A percentile compares a stretch with the other conserved stretches of the same genome.
These are phyloP conservation scores for Lyophyllum decastes DNA, from an alignment of 768 basidiomycete species.

Conservation along the genomic window DNA sequence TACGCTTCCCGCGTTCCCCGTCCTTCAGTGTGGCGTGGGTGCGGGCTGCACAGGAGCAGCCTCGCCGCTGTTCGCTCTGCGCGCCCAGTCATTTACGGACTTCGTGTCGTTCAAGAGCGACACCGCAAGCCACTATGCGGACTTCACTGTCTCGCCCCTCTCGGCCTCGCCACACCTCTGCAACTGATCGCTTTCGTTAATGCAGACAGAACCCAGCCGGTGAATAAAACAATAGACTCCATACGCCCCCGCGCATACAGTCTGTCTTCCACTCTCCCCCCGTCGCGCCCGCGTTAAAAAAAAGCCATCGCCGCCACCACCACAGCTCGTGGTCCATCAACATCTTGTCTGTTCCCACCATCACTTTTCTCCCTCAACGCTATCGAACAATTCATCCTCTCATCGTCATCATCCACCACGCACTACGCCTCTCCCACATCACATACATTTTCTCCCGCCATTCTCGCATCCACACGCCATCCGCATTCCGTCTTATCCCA, in stretches of 20 bases:
- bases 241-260: not conserved
- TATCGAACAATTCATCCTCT: conserved; percentile 3
- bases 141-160: conserved; percentile 34
- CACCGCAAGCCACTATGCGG: conserved; percentile 19
- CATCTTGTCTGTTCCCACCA: not conserved
- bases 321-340: not conserved
- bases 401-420: conserved; percentile 14
- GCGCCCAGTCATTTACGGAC: conserved; percentile 13
- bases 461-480: conserved; percentile 22
- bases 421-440: conserved; percentile 13
- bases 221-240: conserved; percentile 7
- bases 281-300: conserved; percentile 6
- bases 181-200: conserved; percentile 34
- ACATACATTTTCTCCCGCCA: conserved; percentile 13
- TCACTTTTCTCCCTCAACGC: not conserved
- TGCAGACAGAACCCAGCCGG: not conserved
- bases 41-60: conserved; percentile 7
- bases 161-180: conserved; percentile 48
- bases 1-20: conserved; percentile 8
- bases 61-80: conserved; percentile 15
- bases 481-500: conserved; percentile 11
- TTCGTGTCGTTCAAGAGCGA: conserved; percentile 18
- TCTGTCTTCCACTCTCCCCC: conserved; percentile 1
- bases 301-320: not conserved
- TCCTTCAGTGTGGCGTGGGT: conserved; percentile 2